phyloP scores from a whole-genome alignment of 768 basidiomycete species.

The Nevesoporus exiguus region DNA sequence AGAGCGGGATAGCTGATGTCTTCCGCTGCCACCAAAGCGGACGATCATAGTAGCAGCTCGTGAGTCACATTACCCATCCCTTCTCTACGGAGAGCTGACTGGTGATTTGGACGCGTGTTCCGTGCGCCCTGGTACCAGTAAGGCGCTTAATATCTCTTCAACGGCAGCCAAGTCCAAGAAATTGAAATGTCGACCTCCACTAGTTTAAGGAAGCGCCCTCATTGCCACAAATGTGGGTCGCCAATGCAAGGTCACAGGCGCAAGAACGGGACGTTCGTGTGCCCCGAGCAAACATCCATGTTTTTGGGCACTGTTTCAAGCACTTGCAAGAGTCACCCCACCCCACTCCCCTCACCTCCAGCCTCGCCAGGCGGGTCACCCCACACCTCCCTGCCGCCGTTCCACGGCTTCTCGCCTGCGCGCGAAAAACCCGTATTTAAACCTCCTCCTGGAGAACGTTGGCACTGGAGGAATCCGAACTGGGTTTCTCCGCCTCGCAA shows the following conservation, averaged over 20 bases:
- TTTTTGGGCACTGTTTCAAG: conserved; percentile 15
- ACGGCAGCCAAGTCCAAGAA: conserved; percentile 1
- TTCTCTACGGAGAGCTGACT: conserved; percentile 5
- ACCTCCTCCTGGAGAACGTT: conserved; percentile 28
- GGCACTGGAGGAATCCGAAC: conserved; percentile 36
- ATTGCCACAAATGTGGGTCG: conserved; percentile 33
- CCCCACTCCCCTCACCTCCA: conserved; percentile 27
- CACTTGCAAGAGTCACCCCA: conserved; percentile 19
- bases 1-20: background rate
- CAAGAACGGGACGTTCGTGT: conserved; percentile 30
- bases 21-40: conserved; percentile 24
- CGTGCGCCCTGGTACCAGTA: background rate
- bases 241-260: conserved; percentile 34
- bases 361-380: conserved; percentile 27
- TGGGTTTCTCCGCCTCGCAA: conserved; percentile 33
- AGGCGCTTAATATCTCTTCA: background rate
- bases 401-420: conserved; percentile 15
- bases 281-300: conserved; percentile 18
- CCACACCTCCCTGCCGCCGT: conserved; percentile 12
- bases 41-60: conserved; percentile 27
- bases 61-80: conserved; percentile 13
- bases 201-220: conserved; percentile 32
- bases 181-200: conserved; percentile 27
- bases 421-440: conserved; percentile 20
- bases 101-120: background rate